Conservation (phyloP, 2,329 filamentous ascomycete genomes). For the Ceratocystis colombiana region DNA sequence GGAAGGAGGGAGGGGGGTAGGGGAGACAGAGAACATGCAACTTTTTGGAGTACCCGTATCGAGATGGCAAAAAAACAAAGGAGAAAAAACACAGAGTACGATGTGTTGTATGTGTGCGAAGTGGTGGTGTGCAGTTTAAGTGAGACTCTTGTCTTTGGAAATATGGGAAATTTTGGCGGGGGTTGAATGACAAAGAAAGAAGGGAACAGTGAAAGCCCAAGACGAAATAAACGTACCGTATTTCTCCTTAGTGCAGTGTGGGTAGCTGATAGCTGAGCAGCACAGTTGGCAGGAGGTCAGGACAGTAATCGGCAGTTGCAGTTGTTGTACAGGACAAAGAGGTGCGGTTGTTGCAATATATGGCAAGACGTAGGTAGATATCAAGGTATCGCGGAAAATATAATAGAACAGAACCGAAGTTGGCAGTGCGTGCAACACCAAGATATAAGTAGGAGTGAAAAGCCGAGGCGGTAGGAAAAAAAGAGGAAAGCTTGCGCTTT, state of each 20-base stretch:
- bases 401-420: background rate
- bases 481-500: slow-evolving; percentile 7
- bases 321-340: background rate
- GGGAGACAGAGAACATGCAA: slow-evolving; percentile 23
- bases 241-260: background rate
- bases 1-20: slow-evolving; percentile 28
- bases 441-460: slow-evolving; percentile 9
- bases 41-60: background rate
- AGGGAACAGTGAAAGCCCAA: background rate
- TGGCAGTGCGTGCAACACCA: slow-evolving; percentile 3
- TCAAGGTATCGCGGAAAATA: background rate
- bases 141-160: slow-evolving; percentile 18
- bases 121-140: slow-evolving; percentile 15
- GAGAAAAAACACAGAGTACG: background rate
- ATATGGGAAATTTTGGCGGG: background rate
- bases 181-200: background rate
- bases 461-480: background rate
- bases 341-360: background rate
- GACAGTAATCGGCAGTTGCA: background rate
- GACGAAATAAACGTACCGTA: slow-evolving; percentile 1
- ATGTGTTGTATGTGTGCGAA: background rate
- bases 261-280: background rate
- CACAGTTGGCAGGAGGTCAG: background rate
- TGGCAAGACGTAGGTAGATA: background rate
- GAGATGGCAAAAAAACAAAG: background rate